Conservation (phyloP, 2,329 filamentous ascomycete genomes). For the Truncatella angustata region DNA sequence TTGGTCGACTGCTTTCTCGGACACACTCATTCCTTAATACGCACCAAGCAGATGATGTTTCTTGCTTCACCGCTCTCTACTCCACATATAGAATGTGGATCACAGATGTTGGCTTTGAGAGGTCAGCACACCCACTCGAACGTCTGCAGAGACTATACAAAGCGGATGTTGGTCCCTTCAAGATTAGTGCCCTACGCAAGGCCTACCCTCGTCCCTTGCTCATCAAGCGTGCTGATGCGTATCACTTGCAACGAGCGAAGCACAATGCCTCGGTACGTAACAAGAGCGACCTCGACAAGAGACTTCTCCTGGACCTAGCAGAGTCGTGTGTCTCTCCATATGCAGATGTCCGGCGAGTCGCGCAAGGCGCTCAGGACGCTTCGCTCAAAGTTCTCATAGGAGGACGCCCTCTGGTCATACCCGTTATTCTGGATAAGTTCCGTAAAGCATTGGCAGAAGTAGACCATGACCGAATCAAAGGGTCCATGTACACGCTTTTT, state of each 20-base stretch:
- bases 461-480: slow-evolving; percentile 91
- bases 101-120: slow-evolving; percentile 93
- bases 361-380: slow-evolving; percentile 88
- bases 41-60: slow-evolving; percentile 92
- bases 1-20: slow-evolving; percentile 76
- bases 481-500: slow-evolving; percentile 84
- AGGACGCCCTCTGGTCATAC: slow-evolving; percentile 83
- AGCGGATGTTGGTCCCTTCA: slow-evolving; percentile 87
- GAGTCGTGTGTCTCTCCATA: slow-evolving; percentile 89
- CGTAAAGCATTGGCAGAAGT: slow-evolving; percentile 74
- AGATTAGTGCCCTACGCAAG: slow-evolving; percentile 88
- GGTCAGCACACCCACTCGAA: slow-evolving; percentile 90
- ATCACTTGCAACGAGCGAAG: slow-evolving; percentile 89
- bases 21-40: slow-evolving; percentile 81
- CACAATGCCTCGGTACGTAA: slow-evolving; percentile 88
- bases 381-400: slow-evolving; percentile 90
- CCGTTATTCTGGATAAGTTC: slow-evolving; percentile 76
- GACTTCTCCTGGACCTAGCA: slow-evolving; percentile 79
- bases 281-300: slow-evolving; percentile 87
- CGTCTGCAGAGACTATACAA: slow-evolving; percentile 80
- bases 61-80: slow-evolving; percentile 91
- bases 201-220: slow-evolving; percentile 90
- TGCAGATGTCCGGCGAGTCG: slow-evolving; percentile 91
- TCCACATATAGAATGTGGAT: slow-evolving; percentile 95
- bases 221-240: slow-evolving; percentile 88